Evolutionary conservation across 208 protist species (phyloP), one percentile per base, ranked within the genome.

Genomic region (Acanthamoeba divionensis): DNA sequence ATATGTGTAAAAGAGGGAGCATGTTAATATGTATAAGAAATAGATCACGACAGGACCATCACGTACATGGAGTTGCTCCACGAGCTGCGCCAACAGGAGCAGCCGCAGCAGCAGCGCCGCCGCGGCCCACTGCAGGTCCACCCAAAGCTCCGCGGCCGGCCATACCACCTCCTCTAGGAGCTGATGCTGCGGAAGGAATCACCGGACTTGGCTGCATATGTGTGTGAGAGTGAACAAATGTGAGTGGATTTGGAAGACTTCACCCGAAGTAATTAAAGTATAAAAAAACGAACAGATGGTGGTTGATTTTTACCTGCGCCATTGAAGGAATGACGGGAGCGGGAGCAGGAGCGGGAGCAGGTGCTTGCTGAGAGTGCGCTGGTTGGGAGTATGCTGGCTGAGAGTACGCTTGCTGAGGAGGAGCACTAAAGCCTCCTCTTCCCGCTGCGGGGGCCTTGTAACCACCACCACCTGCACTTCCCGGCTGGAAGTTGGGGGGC

Each of bases 1-100:
- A n/a, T n/a, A n/a, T n/a, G n/a, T n/a, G n/a, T n/a, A n/a, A n/a
- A n/a, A n/a, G n/a, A n/a, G n/a, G n/a, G n/a, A n/a, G n/a, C n/a
- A n/a, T n/a, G n/a, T n/a, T n/a, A n/a, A n/a, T n/a, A n/a, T n/a
- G n/a, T n/a, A 71, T 13, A 21, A 31, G 85, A 33, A 8, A 63
- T 79, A 8, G 75, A 63, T 31, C 89, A 77, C 45, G 75, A 29
- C 75, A 33, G 89, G 79, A 65, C 89, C 89, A 0, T 80, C 89
- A 38, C 89, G 65, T n/a, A 33, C 89, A 73, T 36, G n/a, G n/a
- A n/a, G n/a, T n/a, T n/a, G n/a, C n/a, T n/a, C n/a, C n/a, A n/a
- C n/a, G n/a, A n/a, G n/a, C n/a, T n/a, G n/a, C n/a, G n/a, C n/a
- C n/a, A n/a, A n/a, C n/a, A n/a, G n/a, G n/a, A n/a, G n/a, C n/a